phyloP scores from a whole-genome alignment of 805 yeast species.

The Starmerella geochares region DNA sequence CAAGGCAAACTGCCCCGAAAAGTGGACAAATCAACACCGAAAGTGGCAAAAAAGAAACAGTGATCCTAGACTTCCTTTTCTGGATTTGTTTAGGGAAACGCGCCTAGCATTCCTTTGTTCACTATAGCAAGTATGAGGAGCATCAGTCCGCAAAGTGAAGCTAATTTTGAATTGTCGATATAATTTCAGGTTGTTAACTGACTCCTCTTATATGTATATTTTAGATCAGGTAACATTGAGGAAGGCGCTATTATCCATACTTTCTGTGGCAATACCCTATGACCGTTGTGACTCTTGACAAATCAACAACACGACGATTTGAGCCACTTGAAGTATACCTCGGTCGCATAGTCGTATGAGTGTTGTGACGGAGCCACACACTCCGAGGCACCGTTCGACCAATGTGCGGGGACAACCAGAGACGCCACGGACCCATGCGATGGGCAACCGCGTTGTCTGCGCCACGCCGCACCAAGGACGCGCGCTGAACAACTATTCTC shows the following conservation, averaged over 20 bases:
- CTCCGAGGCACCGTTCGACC: slow-evolving; percentile 7
- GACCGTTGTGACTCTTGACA: slow-evolving; percentile 4
- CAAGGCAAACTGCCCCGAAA: neutral
- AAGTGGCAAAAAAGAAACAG: neutral
- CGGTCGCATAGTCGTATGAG: neutral
- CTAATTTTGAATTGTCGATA: too few relatives aligned
- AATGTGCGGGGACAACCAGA: neutral
- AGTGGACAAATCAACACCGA: neutral
- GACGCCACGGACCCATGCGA: slow-evolving; percentile 19
- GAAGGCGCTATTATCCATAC: neutral
- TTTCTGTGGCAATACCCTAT: slow-evolving; percentile 4
- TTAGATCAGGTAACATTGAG: neutral
- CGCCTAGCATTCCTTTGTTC: too few relatives aligned
- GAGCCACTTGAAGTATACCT: neutral
- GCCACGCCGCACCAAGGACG: slow-evolving; percentile 26
- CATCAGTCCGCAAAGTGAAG: too few relatives aligned
- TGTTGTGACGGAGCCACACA: slow-evolving; percentile 13
- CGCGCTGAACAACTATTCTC: slow-evolving; percentile 27
- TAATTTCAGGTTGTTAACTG: too few relatives aligned
- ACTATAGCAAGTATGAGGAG: too few relatives aligned
- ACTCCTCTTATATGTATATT: too few relatives aligned
- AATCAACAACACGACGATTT: neutral
- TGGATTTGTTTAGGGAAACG: too few relatives aligned
- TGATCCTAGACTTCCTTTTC: too few relatives aligned
- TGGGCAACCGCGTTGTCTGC: slow-evolving; percentile 25